Base-by-base conservation (phyloP, 768 basidiomycete species). In the Mycena indigotica region DNA sequence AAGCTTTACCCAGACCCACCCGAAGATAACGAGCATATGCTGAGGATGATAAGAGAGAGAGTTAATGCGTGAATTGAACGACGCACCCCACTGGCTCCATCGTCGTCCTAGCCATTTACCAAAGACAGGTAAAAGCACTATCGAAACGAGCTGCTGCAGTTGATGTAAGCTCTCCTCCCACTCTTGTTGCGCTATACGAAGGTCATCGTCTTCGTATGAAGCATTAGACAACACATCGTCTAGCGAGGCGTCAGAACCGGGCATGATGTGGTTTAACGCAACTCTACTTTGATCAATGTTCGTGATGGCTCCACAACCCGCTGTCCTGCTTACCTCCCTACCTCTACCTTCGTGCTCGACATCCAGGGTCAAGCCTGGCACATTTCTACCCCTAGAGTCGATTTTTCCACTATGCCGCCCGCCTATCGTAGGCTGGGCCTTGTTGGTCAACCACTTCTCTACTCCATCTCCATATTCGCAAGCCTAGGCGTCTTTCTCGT, bases 131-230 rank as follows among this genome's bases (percentile, higher is more conserved):
- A 97, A 75, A 45, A 95, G 76, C 24, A 95, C 87, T 55, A 93
- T 78, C 32, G 89, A 83, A 52, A 91, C 73, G 19, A 96, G 82
- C 69, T 93, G 83, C 68, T 90, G 87, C 44, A 97, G 80, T 70
- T 97, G 93, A 58, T 86, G 75, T 50, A 96, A 67, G 66, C 89
- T 91, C 72, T 97, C 95, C 66, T 94, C 88, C 95, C 95, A 96
- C 75, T 97, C 95, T 69, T 89, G 82, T 72, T 95, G 90, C 2
- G 91, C 89, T 46, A 88, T 76, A 38, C 79, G 83, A 64, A 84
- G 85, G 66, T 93, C 91, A 56, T 90, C 89, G 61, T 85, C 83
- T 2, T 80, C 79, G 69, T 83, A 84, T 29, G 82, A 85, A 13
- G 76, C 74, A 52, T 76, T 69, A 8, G 82, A 82, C 19, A 80